Evolutionary conservation across 345 rosid species (phyloP).

Genomic region (Populus nigra): DNA sequence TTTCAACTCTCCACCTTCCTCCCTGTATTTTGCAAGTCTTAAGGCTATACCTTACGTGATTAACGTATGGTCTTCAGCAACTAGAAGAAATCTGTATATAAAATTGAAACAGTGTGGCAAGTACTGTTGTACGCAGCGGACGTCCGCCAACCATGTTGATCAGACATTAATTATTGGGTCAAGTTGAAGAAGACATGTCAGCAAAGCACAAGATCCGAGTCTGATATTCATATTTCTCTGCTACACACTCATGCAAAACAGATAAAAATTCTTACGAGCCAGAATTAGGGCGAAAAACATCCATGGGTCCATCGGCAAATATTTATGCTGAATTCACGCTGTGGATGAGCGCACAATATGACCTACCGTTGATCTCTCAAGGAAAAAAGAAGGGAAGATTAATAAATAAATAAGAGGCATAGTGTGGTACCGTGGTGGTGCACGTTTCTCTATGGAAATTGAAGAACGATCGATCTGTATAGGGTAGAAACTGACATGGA

Average conservation of each 20-base stretch:
- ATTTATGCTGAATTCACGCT: not conserved
- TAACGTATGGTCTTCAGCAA: not conserved
- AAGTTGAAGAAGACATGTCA: conserved; percentile 28
- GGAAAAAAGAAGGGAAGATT: not conserved
- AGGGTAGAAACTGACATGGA: not conserved
- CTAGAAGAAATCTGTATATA: not conserved
- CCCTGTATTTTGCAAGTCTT: not conserved
- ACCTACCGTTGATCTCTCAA: not conserved
- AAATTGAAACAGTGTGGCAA: not conserved
- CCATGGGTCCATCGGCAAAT: not conserved
- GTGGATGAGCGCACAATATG: not conserved
- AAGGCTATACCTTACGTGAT: not conserved
- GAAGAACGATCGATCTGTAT: not conserved
- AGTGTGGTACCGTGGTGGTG: not conserved
- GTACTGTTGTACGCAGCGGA: not conserved
- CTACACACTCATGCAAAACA: not conserved
- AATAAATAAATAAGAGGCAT: not conserved
- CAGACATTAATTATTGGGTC: conserved; percentile 1
- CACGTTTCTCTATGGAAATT: not conserved
- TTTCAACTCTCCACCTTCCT: not conserved
- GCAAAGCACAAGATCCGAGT: conserved; percentile 4
- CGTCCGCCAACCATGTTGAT: not conserved
- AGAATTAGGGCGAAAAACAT: not conserved
- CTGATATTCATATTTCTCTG: not conserved
- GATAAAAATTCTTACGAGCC: not conserved